Percentiles rank a stretch among this genome's conserved stretches.
Evolutionary conservation across 768 basidiomycete species (phyloP).

Genomic region (Suillus placidus): DNA sequence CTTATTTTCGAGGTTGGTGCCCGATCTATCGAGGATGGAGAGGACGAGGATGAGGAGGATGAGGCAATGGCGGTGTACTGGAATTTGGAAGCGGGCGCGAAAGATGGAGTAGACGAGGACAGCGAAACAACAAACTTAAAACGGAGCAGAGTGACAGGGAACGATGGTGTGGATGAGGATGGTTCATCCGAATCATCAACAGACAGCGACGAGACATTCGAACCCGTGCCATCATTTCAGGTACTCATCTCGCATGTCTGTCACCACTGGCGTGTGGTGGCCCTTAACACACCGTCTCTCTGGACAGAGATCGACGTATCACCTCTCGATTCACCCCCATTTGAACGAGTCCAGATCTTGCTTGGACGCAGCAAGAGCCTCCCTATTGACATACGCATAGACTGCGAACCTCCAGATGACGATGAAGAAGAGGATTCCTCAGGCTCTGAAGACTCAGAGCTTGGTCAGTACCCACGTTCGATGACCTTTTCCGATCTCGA

Average conservation of each 20-base stretch:
- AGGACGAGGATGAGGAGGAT: slow-evolving; percentile 37
- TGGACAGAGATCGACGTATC: slow-evolving; percentile 50
- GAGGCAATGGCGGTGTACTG: slow-evolving; percentile 17
- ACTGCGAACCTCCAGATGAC: slow-evolving; percentile 39
- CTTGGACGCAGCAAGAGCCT: slow-evolving; percentile 57
- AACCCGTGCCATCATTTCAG: slow-evolving; percentile 41
- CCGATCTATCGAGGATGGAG: slow-evolving; percentile 38
- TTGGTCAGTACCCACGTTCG: slow-evolving; percentile 23
- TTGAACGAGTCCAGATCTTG: slow-evolving; percentile 46
- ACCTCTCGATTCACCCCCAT: slow-evolving; percentile 38
- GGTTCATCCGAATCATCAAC: slow-evolving; percentile 11
- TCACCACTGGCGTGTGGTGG: slow-evolving; percentile 56
- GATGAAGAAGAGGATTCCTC: slow-evolving; percentile 24
- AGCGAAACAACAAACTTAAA: slow-evolving; percentile 10
- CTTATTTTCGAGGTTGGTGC: slow-evolving; percentile 56
- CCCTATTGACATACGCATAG: slow-evolving; percentile 57
- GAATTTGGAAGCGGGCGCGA: slow-evolving; percentile 43
- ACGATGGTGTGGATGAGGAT: slow-evolving; percentile 8
- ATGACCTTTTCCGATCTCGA: slow-evolving; percentile 24
- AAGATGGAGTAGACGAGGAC: slow-evolving; percentile 28
- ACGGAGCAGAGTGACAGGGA: neutral
- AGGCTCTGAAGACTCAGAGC: slow-evolving; percentile 30
- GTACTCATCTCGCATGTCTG: slow-evolving; percentile 66
- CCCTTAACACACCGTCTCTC: slow-evolving; percentile 54
- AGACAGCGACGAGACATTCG: neutral